Base-by-base conservation (phyloP, 345 rosid genomes). In the Pugionium cornutum region DNA sequence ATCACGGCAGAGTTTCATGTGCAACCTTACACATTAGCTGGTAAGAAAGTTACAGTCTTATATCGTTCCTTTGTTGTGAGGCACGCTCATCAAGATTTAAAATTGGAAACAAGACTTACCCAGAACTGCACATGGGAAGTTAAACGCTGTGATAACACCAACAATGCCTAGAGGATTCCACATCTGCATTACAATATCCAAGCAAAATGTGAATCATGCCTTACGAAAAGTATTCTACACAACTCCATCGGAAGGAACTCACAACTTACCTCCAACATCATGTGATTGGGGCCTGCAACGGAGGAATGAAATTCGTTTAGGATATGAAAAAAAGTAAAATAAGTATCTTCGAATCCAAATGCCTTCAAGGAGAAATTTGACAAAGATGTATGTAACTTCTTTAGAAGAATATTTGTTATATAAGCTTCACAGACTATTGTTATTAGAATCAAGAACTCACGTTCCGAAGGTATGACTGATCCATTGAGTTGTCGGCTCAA, bases 91-190 rank as follows among this genome's bases (percentile, higher is more conserved):
- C 30, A 49, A 41, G 47, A 43, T 40, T 6, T 40, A 27, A 55
- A 60, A 66, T 26, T 30, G 66, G 51, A 60, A 18, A 57, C 29
- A 57, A 27, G 42, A 68, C 88, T 88, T 70, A 95, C 97, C 97
- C 64, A 95, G 95, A 76, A 91, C 99, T 44, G 97, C 97, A 77
- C 95, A 91, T 5, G 96, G 99, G 63, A 95, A 91, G 79, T 95
- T 88, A 74, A 89, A 95, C 30, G 99, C 96, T 30, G 99, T 95
- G 58, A 95, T 95, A 25, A 95, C 99, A 64, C 97, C 99, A 40
- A 90, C 97, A 48, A 95, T 76, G 63, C 97, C 97, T 50, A 90
- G 88, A 70, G 99, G 99, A 82, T 91, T 95, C 97, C 97, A 95
- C 76, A 77, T 91, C 99, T 94, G 85, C 54, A 8, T 68, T 35